These are phyloP conservation scores for Tolypocladium nubicola DNA, from an alignment of 2,329 filamentous ascomycete genomes.

Conservation along the genomic window DNA sequence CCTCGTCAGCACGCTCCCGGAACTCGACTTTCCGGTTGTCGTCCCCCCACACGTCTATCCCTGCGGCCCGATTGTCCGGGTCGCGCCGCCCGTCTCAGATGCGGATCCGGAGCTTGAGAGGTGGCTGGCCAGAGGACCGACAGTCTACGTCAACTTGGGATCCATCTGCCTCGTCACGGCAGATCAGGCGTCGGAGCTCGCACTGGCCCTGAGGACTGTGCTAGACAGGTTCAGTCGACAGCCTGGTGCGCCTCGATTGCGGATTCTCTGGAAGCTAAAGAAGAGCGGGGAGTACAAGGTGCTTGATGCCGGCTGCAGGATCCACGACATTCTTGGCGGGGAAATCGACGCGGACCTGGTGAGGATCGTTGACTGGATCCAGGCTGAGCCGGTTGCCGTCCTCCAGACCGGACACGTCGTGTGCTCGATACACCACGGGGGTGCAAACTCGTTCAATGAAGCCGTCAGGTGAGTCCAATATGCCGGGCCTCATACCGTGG, in stretches of 20 bases:
- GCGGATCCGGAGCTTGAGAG: conserved; percentile 26
- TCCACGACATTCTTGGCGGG: conserved; percentile 11
- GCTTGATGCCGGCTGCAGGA: neutral
- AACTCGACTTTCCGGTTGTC: conserved; percentile 28
- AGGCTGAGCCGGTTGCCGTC: conserved; percentile 23
- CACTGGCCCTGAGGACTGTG: conserved; percentile 21
- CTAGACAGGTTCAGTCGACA: conserved; percentile 15
- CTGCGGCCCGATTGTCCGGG: conserved; percentile 36
- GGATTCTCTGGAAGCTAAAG: conserved; percentile 25
- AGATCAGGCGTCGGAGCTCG: conserved; percentile 26
- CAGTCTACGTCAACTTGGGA: conserved; percentile 38
- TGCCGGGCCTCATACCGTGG: neutral
- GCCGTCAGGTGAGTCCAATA: conserved; percentile 19
- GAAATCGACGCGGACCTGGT: conserved; percentile 19
- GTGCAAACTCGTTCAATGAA: conserved; percentile 32
- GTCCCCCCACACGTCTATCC: conserved; percentile 27
- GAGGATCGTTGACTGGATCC: conserved; percentile 28
- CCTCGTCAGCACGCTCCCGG: conserved; percentile 15
- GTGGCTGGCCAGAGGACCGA: conserved; percentile 32
- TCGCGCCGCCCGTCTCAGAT: conserved; percentile 18
- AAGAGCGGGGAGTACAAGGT: conserved; percentile 7
- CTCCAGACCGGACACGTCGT: conserved; percentile 25
- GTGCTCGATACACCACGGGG: conserved; percentile 34
- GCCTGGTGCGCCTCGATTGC: conserved; percentile 2
- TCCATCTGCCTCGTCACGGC: conserved; percentile 22